Percentiles rank a stretch among this genome's conserved stretches.
phyloP scores from a whole-genome alignment of 2,329 filamentous ascomycete species.

The Cladophialophora immunda region DNA sequence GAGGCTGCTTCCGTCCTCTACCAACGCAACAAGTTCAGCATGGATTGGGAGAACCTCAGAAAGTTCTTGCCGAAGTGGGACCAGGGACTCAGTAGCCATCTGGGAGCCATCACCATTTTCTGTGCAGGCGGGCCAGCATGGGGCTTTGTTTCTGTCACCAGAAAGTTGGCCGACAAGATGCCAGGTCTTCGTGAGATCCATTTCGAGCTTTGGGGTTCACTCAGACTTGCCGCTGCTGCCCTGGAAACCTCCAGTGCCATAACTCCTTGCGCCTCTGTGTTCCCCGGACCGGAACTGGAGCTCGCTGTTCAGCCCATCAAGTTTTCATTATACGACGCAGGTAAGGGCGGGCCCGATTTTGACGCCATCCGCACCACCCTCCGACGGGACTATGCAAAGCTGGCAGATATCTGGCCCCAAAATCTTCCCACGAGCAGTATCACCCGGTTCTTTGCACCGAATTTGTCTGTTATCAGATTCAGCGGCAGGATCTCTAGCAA shows the following conservation, averaged over 20 bases:
- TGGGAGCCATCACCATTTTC: constrained; percentile 17
- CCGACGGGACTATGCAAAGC: not conserved
- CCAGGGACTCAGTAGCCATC: not conserved
- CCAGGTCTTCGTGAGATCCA: constrained; percentile 9
- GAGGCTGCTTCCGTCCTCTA: constrained; percentile 18
- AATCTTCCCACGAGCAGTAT: not conserved
- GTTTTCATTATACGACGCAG: not conserved
- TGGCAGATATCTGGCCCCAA: constrained; percentile 7
- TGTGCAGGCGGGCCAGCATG: constrained; percentile 5
- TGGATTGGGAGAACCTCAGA: constrained; percentile 9
- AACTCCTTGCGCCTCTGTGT: constrained; percentile 9
- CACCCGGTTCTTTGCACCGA: not conserved
- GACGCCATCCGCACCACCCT: not conserved
- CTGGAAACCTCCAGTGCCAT: constrained; percentile 20
- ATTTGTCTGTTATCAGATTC: constrained; percentile 16
- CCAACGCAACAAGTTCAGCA: constrained; percentile 16
- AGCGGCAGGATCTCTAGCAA: constrained; percentile 3
- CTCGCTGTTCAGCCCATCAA: not conserved
- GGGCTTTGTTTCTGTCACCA: constrained; percentile 9
- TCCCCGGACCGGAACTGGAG: constrained; percentile 12
- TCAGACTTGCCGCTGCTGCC: constrained; percentile 10
- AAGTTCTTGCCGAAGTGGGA: not conserved
- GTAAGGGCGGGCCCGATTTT: not conserved
- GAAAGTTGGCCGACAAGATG: not conserved
- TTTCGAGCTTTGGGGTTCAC: not conserved